Conservation (phyloP, 495 filamentous ascomycete species). For the Penicillium alfredii region DNA sequence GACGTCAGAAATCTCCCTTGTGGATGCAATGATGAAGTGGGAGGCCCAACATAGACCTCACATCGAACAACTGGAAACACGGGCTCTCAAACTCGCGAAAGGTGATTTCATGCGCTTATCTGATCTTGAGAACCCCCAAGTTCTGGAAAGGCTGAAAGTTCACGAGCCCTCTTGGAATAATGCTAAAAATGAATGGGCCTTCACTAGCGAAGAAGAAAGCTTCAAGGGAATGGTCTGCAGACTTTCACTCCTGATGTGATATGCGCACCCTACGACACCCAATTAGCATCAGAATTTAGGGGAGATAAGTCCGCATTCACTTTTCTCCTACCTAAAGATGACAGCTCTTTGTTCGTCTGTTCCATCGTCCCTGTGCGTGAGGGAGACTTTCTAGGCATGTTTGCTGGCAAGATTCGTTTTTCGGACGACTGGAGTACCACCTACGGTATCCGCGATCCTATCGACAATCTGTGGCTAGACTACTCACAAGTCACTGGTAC, state of each 20-base stretch:
- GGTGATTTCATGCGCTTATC: too few relatives aligned
- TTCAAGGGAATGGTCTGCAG: too few relatives aligned
- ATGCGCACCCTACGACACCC: neutral
- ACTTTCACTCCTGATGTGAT: slow-evolving; percentile 2
- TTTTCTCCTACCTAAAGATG: slow-evolving; percentile 9
- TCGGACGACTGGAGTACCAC: slow-evolving; percentile 8
- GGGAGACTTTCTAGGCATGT: slow-evolving; percentile 18
- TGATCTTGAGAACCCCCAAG: too few relatives aligned
- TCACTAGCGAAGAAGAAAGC: too few relatives aligned
- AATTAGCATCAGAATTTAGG: slow-evolving; percentile 4
- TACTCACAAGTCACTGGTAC: slow-evolving; percentile 20
- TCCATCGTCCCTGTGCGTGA: slow-evolving; percentile 9
- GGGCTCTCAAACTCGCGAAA: too few relatives aligned
- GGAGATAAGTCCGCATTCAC: slow-evolving; percentile 12
- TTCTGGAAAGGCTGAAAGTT: too few relatives aligned
- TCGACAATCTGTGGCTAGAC: slow-evolving; percentile 20
- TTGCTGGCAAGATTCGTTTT: slow-evolving; percentile 17
- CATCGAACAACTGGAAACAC: too few relatives aligned
- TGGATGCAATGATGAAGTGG: too few relatives aligned
- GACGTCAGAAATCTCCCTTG: too few relatives aligned
- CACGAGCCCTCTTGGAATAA: too few relatives aligned
- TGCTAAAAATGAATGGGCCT: too few relatives aligned
- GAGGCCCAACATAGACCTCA: too few relatives aligned
- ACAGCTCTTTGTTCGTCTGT: slow-evolving; percentile 7
- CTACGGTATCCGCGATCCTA: slow-evolving; percentile 11